Conservation (phyloP, 768 basidiomycete genomes). For the Coprinopsis marcescibilis region DNA sequence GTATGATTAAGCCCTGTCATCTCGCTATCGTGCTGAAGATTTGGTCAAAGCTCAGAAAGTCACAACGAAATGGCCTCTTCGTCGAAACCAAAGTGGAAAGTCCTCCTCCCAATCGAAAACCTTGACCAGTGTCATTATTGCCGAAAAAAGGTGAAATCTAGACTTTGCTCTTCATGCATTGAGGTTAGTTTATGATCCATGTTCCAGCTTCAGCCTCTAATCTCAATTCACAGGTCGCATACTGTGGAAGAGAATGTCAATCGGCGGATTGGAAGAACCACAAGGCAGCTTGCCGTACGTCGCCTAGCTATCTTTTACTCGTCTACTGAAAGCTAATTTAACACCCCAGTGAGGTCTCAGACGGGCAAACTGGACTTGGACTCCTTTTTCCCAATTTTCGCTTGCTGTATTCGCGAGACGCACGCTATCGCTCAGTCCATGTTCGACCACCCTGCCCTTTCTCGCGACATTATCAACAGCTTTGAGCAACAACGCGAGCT, state of each 20-base stretch:
- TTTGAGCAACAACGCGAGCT: not conserved
- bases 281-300: slow-evolving; percentile 17
- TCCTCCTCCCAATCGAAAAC: not conserved
- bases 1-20: too few species aligned
- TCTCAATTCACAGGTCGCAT: slow-evolving; percentile 19
- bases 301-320: not conserved
- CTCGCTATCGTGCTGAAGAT: too few species aligned
- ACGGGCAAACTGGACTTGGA: not conserved
- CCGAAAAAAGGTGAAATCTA: not conserved
- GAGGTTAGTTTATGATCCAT: not conserved
- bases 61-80: too few species aligned
- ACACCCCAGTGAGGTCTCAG: not conserved
- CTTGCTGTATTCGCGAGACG: not conserved
- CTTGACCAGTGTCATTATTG: not conserved
- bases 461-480: not conserved
- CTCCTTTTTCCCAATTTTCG: not conserved
- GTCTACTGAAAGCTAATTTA: not conserved
- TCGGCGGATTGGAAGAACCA: slow-evolving; percentile 32
- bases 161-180: not conserved
- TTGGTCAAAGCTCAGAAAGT: too few species aligned
- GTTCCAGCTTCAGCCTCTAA: not conserved
- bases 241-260: slow-evolving; percentile 32
- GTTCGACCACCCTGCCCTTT: not conserved
- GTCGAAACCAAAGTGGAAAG: too few species aligned
- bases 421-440: not conserved